Evolutionary conservation across 2,329 filamentous ascomycete species (phyloP).

Genomic region (Ascomycota sp.): DNA sequence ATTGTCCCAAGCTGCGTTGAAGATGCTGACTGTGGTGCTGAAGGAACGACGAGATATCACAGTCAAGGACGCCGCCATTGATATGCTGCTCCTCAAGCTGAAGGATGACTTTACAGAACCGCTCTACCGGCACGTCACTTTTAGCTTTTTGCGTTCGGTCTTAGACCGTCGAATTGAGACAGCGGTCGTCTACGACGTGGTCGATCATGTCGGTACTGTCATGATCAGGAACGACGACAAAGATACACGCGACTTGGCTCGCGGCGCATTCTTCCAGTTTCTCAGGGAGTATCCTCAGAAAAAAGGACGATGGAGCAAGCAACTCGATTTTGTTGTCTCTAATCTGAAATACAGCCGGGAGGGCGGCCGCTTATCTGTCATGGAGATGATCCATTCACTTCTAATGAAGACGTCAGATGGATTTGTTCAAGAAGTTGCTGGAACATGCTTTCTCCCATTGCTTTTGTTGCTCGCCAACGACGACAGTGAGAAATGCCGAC

Average conservation of each 20-base stretch:
- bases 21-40: conserved; percentile 66
- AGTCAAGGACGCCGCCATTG: conserved; percentile 61
- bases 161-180: conserved; percentile 70
- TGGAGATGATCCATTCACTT: conserved; percentile 77
- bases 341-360: conserved; percentile 81
- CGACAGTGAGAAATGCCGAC: conserved; percentile 62
- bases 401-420: conserved; percentile 65
- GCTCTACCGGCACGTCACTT: conserved; percentile 75
- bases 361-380: conserved; percentile 72
- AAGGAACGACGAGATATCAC: conserved; percentile 55
- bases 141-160: conserved; percentile 78
- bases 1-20: conserved; percentile 66
- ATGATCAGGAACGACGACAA: conserved; percentile 94
- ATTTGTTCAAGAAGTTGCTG: conserved; percentile 59
- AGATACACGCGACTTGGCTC: conserved; percentile 64
- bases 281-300: conserved; percentile 84
- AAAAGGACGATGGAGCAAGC: conserved; percentile 70
- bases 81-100: conserved; percentile 59
- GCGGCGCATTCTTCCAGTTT: conserved; percentile 84
- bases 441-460: conserved; percentile 65
- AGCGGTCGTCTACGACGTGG: conserved; percentile 68
- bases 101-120: conserved; percentile 82
- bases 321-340: conserved; percentile 67
- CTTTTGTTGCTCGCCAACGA: conserved; percentile 76
- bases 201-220: conserved; percentile 71